phyloP scores from a whole-genome alignment of 495 filamentous ascomycete species.

The Xylaria palmicola region DNA sequence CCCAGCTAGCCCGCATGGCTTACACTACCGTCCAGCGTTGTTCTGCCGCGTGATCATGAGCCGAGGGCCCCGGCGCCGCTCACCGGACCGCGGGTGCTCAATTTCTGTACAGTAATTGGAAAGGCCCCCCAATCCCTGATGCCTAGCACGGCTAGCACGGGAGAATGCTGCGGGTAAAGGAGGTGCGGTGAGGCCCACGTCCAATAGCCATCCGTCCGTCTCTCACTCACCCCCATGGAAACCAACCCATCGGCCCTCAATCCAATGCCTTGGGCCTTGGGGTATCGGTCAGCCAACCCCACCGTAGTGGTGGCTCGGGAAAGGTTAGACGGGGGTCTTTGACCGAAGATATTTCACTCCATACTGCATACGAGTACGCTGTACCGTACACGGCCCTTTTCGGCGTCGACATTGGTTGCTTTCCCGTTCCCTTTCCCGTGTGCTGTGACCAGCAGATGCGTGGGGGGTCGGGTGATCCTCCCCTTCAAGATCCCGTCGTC shows the following conservation, averaged over 20 bases:
- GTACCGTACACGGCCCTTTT: no score
- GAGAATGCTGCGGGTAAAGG: slow-evolving; percentile 13
- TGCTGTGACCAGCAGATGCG: not conserved
- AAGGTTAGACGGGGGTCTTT: not conserved
- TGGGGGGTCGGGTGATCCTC: not conserved
- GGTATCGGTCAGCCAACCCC: slow-evolving; percentile 5
- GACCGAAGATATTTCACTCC: not conserved
- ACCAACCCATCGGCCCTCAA: not conserved
- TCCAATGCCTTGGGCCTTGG: slow-evolving; percentile 1
- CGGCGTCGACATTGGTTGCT: no score
- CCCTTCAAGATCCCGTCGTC: not conserved
- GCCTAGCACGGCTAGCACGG: slow-evolving; percentile 11
- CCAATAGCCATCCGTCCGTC: not conserved
- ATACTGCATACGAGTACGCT: no score
- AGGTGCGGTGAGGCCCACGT: not conserved
- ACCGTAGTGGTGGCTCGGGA: not conserved
- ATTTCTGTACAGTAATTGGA: not conserved
- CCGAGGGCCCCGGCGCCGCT: slow-evolving; percentile 11
- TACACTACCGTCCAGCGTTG: no score
- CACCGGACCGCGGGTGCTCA: slow-evolving; percentile 11
- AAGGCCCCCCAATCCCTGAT: not conserved
- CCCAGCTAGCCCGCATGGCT: not conserved
- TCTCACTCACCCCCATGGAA: not conserved
- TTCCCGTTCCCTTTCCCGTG: not conserved
- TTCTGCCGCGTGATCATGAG: slow-evolving; percentile 11